Evolutionary conservation across 2,329 filamentous ascomycete genomes (phyloP), one percentile per base, ranked within the genome.

Genomic region (Phialemoniopsis sp.): DNA sequence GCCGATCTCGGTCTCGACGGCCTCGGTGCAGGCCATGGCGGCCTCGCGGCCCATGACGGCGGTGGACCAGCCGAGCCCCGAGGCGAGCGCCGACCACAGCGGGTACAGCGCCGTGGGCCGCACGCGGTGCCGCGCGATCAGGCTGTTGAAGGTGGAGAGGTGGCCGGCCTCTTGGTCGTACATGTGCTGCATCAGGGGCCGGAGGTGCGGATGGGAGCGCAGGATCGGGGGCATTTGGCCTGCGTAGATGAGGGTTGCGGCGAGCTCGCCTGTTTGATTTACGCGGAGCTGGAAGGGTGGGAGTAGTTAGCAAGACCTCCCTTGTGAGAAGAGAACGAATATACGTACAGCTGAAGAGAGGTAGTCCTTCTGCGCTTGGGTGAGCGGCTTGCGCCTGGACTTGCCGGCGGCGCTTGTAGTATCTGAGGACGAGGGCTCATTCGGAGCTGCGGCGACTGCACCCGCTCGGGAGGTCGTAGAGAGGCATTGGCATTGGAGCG

Each of bases 21-120:
- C 93, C 65, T 98, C 93, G 1, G 93, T 97, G 60, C 93, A 98
- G 12, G 93, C 93, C 93, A 98, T 98, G 29, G 93, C 91, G 3
- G 91, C 90, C 65, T 97, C 89, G 36, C 89, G 79, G 1, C 93
- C 90, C 74, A 98, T 76, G 32, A 93, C 66, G 1, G 87, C 93
- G 0, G 93, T 98, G 5, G 79, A 76, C 89, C 93, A 96, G 14
- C 93, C 93, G 8, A 98, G 66, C 0, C 84, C 79, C 1, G 85
- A 84, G 2, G 93, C 87, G 10, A 90, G 80, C 8, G 81, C 72
- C 32, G 84, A 80, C 93, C 93, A 98, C 3, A 96, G 47, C 1
- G 93, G 93, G 56, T 94, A 95, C 69, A 98, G 85, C 12, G 85
- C 87, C 1, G 93, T 96, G 0, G 93, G 93, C 0, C 93, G 87